A percentile compares a stretch with the other conserved stretches of the same genome.
These are phyloP conservation scores for Rhodomyrtus psidioides DNA, from an alignment of 441 rosid species.

Conservation along the genomic window DNA sequence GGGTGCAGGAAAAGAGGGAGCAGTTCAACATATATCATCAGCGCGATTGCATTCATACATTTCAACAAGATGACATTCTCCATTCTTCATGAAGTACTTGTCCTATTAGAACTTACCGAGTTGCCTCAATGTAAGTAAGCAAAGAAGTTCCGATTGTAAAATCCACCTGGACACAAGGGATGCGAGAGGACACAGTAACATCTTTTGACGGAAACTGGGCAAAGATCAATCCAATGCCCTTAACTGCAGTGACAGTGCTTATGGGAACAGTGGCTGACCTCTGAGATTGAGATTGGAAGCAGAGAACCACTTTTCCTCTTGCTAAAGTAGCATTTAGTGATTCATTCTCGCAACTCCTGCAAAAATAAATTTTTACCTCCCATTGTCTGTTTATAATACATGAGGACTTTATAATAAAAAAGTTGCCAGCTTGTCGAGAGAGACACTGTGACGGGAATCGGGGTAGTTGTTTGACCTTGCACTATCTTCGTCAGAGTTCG, in stretches of 20 bases:
- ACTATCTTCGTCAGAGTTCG: constrained; percentile 19
- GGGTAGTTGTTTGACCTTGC: constrained; percentile 29
- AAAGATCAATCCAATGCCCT: constrained; percentile 36
- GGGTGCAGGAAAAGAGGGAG: neutral
- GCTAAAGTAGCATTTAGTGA: constrained; percentile 34
- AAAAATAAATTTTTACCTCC: neutral
- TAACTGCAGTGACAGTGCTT: constrained; percentile 16
- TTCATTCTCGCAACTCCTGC: constrained; percentile 36
- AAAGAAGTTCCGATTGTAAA: constrained; percentile 30
- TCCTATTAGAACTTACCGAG: constrained; percentile 11
- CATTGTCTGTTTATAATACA: neutral
- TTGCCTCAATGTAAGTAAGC: constrained; percentile 30
- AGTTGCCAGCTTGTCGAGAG: neutral
- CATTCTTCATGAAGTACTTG: neutral
- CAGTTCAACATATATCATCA: neutral
- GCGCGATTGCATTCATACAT: neutral
- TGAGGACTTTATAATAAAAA: neutral
- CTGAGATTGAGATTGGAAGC: constrained; percentile 44
- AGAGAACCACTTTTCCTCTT: constrained; percentile 37
- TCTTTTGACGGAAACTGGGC: constrained; percentile 38
- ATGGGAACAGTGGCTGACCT: constrained; percentile 24
- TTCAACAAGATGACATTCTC: neutral
- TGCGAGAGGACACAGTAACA: constrained; percentile 13
- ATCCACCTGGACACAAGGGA: constrained; percentile 37
- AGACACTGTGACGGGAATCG: neutral